These are phyloP conservation scores for Nannizziopsis arthrosporioides DNA, from an alignment of 2,329 filamentous ascomycete genomes.

Conservation along the genomic window DNA sequence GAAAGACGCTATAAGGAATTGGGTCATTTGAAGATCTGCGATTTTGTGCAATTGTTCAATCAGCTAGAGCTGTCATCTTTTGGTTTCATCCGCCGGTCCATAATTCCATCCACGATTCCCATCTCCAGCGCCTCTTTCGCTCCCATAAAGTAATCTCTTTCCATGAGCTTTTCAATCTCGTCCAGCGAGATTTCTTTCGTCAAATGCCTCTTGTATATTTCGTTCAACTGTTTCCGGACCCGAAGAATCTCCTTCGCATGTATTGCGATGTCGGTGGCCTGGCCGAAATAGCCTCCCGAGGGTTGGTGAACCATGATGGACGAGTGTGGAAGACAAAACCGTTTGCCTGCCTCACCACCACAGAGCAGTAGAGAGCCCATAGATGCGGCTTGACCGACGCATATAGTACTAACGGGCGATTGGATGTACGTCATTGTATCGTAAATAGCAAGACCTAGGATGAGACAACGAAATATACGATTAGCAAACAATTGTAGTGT, in stretches of 20 bases:
- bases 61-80: conserved; percentile 16
- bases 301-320: conserved; percentile 98
- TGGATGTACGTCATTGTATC: conserved; percentile 98
- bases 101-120: conserved; percentile 83
- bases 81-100: conserved; percentile 39
- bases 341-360: conserved; percentile 71
- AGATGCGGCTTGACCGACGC: conserved; percentile 82
- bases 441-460: conserved; percentile 63
- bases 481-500: background rate
- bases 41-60: background rate
- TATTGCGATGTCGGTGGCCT: conserved; percentile 76
- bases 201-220: conserved; percentile 78
- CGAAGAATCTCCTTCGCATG: conserved; percentile 94
- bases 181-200: conserved; percentile 65
- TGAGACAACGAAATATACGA: background rate
- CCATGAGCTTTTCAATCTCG: conserved; percentile 90
- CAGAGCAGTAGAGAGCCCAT: conserved; percentile 87
- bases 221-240: conserved; percentile 72
- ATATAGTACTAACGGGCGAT: conserved; percentile 86
- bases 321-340: conserved; percentile 83
- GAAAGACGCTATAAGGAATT: background rate
- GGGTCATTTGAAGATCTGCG: background rate
- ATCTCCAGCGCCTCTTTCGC: conserved; percentile 78
- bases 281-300: conserved; percentile 58
- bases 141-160: conserved; percentile 87